These are phyloP conservation scores for Casaregolazyma suthepensis DNA, from an alignment of 1,139 yeast genomes.

Conservation along the genomic window DNA sequence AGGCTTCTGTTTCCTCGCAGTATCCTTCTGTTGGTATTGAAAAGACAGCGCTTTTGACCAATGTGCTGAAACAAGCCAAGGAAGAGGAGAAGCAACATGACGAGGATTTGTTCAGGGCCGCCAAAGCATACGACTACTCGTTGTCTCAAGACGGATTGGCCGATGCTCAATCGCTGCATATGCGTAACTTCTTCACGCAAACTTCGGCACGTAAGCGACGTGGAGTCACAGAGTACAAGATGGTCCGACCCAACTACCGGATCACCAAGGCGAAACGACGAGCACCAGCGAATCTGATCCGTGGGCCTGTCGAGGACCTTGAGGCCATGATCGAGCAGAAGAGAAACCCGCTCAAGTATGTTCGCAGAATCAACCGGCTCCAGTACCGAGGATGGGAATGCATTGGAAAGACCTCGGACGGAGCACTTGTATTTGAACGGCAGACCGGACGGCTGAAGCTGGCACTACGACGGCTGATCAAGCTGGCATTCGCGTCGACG, in stretches of 20 bases:
- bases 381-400: conserved; percentile 42
- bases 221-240: neutral
- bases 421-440: conserved; percentile 36
- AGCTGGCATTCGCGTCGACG: conserved; percentile 6
- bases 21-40: conserved; percentile 11
- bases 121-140: conserved; percentile 52
- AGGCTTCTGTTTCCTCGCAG: neutral
- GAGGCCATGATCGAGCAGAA: neutral
- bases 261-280: neutral
- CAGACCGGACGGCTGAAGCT: conserved; percentile 16
- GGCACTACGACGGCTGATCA: conserved; percentile 14
- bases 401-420: conserved; percentile 20
- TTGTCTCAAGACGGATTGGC: conserved; percentile 28
- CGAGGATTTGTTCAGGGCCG: conserved; percentile 43
- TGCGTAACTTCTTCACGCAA: conserved; percentile 47
- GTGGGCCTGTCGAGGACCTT: neutral
- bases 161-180: conserved; percentile 39
- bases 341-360: conserved; percentile 22
- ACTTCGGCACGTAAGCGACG: neutral
- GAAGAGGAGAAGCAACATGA: conserved; percentile 36
- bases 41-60: conserved; percentile 25
- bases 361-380: conserved; percentile 25
- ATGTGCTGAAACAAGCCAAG: conserved; percentile 43
- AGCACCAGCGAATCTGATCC: neutral
- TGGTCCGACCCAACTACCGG: neutral